Evolutionary conservation across 169 alveolate species (phyloP), one percentile per base, ranked within the genome.

Genomic region (Cryptosporidium bovis): DNA sequence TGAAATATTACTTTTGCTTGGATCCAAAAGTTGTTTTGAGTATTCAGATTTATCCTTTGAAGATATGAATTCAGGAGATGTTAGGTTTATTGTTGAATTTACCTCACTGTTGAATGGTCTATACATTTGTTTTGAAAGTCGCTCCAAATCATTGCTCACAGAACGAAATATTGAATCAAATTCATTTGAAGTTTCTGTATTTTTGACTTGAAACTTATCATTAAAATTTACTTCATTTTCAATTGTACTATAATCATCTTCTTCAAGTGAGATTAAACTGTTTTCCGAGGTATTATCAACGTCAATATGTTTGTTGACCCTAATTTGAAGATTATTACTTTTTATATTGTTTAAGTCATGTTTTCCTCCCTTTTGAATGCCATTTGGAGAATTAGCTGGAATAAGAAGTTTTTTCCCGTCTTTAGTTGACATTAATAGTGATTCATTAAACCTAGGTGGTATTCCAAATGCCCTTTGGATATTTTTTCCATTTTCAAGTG

Each of bases 381-480:
- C 64, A 36, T 77, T 77, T 40, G 87, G 71, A 24, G 31, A n/a
- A 1, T 77, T 77, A 12, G 77, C 87, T 8, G 87, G 46, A 56
- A 77, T 29, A 27, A 77, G 71, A 27, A 77, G 77, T 36, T 36
- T 29, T 40, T 77, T 56, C 15, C 87, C 87, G 4, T 77, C 87
- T 24, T 34, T 40, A 27, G 87, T 77, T 18, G 29, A 18, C 62
- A 77, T 60, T n/a, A 62, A 46, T 7, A 77, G 13, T 24, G 87
- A 36, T 8, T 77, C 87, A 18, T 44, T 62, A 60, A 77, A 77
- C 40, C 87, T 77, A 34, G 87, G 87, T 46, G 87, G 87, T 77
- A 77, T 40, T 62, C 87, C 87, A 60, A 77, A 77, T 60, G 87
- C 87, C 20, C 64, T 77, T 40, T 68, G 44, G 27, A 44, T 60